Evolutionary conservation across 208 protist genomes (phyloP).

Genomic region (Acanthamoeba royreba): DNA sequence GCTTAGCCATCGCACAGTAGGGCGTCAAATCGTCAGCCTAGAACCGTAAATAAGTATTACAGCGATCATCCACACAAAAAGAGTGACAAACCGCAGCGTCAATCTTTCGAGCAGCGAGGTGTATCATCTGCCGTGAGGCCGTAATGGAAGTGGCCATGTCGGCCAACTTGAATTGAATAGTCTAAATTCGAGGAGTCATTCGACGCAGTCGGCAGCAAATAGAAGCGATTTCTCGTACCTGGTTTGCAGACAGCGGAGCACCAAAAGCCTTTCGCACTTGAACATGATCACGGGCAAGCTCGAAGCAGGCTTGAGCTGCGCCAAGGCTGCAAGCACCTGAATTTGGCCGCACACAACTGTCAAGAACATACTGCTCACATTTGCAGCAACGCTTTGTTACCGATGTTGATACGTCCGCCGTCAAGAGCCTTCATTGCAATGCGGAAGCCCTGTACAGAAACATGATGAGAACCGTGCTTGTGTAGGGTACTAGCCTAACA

Average conservation of each 20-base stretch:
- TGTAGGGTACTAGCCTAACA: background rate
- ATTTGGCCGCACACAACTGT: background rate
- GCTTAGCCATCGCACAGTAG: constrained; percentile 81
- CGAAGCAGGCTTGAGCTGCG: constrained; percentile 71
- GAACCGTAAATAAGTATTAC: background rate
- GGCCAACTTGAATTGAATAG: constrained; percentile 80
- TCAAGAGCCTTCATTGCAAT: constrained; percentile 86
- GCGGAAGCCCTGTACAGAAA: constrained; percentile 72
- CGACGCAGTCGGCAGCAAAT: too few relatives aligned
- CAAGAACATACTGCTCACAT: background rate
- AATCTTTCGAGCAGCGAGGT: constrained; percentile 56
- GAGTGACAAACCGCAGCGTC: constrained; percentile 28
- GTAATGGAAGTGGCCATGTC: constrained; percentile 78
- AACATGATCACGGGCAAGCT: constrained; percentile 68
- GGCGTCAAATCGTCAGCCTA: background rate
- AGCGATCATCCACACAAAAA: background rate
- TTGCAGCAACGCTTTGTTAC: background rate
- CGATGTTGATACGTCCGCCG: constrained; percentile 86
- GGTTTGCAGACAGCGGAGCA: constrained; percentile 60
- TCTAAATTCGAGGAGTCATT: constrained; percentile 47
- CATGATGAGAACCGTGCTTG: background rate
- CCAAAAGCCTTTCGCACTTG: constrained; percentile 79
- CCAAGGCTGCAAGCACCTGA: constrained; percentile 76
- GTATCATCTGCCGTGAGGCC: constrained; percentile 71
- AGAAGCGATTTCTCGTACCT: too few relatives aligned